A percentile compares a stretch with the other conserved stretches of the same genome.
Evolutionary conservation across 495 filamentous ascomycete genomes (phyloP).

Genomic region (Cladorrhinum samala): DNA sequence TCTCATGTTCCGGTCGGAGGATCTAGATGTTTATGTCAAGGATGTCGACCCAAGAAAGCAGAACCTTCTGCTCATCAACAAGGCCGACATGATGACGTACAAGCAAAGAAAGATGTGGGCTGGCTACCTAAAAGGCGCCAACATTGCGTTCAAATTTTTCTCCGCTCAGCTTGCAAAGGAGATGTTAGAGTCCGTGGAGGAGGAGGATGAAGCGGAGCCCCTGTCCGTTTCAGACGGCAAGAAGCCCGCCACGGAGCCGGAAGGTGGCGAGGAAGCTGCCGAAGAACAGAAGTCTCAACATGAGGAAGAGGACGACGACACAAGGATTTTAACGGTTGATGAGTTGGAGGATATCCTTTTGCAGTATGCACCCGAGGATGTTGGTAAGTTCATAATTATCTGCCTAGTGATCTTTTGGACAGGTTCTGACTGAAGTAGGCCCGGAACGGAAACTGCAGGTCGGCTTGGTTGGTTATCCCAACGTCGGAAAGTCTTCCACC

Average conservation of each 20-base stretch:
- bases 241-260: constrained; percentile 15
- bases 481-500: constrained; percentile 97
- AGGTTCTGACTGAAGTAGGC: constrained; percentile 14
- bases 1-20: constrained; percentile 86
- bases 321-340: constrained; percentile 80
- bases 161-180: constrained; percentile 89
- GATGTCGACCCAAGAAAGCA: constrained; percentile 82
- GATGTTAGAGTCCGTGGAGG: constrained; percentile 61
- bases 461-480: constrained; percentile 95
- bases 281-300: constrained; percentile 32
- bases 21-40: constrained; percentile 89
- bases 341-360: constrained; percentile 89
- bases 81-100: constrained; percentile 97
- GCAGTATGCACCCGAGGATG: constrained; percentile 56
- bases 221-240: constrained; percentile 10
- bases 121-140: constrained; percentile 71
- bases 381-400: constrained; percentile 31
- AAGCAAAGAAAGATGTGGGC: constrained; percentile 84
- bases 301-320: constrained; percentile 50
- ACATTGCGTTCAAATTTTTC: constrained; percentile 91
- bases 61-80: constrained; percentile 93
- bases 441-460: constrained; percentile 70
- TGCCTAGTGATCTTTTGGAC: constrained; percentile 4
- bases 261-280: constrained; percentile 28
- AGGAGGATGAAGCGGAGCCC: constrained; percentile 44